Evolutionary conservation across 805 yeast genomes (phyloP).

Genomic region (Candida dendrica): DNA sequence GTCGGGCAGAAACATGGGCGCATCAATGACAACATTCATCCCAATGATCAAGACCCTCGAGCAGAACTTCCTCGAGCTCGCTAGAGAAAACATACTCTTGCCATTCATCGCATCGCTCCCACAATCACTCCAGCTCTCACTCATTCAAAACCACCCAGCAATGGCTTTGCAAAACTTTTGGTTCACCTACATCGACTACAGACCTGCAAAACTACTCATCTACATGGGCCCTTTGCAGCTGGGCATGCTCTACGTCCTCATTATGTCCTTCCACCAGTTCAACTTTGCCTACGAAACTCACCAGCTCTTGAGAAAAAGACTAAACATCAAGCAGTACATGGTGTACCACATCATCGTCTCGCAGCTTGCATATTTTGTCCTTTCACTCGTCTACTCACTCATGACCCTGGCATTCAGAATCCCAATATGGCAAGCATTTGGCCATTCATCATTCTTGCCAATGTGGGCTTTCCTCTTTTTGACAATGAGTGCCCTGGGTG

Average conservation of each 20-base stretch:
- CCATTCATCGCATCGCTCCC: constrained; percentile 1
- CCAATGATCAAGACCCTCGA: constrained; percentile 27
- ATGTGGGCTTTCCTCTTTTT: constrained; percentile 55
- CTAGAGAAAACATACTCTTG: constrained; percentile 13
- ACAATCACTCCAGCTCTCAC: constrained; percentile 5
- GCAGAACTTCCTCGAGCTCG: constrained; percentile 8
- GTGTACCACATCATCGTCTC: constrained; percentile 40
- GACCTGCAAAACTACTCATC: constrained; percentile 37
- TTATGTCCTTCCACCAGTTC: constrained; percentile 63
- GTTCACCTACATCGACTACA: constrained; percentile 27
- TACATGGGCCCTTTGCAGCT: constrained; percentile 56
- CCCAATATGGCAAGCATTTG: constrained; percentile 43
- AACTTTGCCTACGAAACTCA: constrained; percentile 47
- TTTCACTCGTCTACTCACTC: constrained; percentile 47
- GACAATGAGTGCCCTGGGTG: constrained; percentile 64
- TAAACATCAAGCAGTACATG: constrained; percentile 34
- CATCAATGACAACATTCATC: constrained; percentile 32
- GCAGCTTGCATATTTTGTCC: constrained; percentile 40
- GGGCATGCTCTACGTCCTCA: constrained; percentile 60
- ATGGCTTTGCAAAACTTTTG: constrained; percentile 22
- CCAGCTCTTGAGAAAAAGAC: constrained; percentile 31
- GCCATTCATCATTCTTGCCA: constrained; percentile 57
- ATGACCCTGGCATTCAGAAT: constrained; percentile 60
- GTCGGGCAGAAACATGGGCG: constrained; percentile 49
- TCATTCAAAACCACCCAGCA: constrained; percentile 2